A percentile compares a stretch with the other conserved stretches of the same genome.
phyloP scores from a whole-genome alignment of 176 grass and related monocot genomes.

The Aegilops speltoides region DNA sequence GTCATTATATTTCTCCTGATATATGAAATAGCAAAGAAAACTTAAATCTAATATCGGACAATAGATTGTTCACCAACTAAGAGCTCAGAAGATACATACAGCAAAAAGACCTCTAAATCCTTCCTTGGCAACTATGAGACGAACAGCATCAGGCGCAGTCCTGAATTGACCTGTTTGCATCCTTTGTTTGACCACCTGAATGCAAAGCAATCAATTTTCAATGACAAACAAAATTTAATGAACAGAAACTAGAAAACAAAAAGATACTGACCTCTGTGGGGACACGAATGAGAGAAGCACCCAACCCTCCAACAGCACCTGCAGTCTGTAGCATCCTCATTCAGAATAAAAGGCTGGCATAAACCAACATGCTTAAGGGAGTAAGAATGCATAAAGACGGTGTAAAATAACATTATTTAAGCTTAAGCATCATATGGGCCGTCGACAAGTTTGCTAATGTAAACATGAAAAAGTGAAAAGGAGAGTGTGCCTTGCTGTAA shows the following conservation, averaged over 20 bases:
- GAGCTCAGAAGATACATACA: constrained; percentile 49
- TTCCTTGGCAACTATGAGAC: constrained; percentile 82
- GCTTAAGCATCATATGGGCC: neutral
- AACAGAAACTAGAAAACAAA: neutral
- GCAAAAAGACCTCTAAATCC: constrained; percentile 85
- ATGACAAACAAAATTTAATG: neutral
- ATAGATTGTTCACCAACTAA: neutral
- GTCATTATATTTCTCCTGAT: neutral
- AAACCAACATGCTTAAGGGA: constrained; percentile 26
- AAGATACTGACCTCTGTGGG: constrained; percentile 78
- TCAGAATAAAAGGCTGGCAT: constrained; percentile 14
- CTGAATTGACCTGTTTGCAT: constrained; percentile 89
- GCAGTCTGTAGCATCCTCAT: constrained; percentile 54
- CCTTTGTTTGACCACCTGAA: constrained; percentile 94
- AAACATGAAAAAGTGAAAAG: constrained; percentile 1
- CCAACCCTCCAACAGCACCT: constrained; percentile 86
- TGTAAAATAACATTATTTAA: neutral
- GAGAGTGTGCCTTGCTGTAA: neutral
- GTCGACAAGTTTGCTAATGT: neutral
- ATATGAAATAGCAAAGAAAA: neutral
- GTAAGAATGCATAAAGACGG: neutral
- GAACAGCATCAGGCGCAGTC: constrained; percentile 69
- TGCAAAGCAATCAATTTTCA: neutral
- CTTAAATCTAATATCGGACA: neutral
- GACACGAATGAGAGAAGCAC: constrained; percentile 84